Percentiles rank a stretch among this genome's conserved stretches.
These are phyloP conservation scores for Dioscorea zingiberensis DNA, from an alignment of 106 monocot species.

Conservation along the genomic window DNA sequence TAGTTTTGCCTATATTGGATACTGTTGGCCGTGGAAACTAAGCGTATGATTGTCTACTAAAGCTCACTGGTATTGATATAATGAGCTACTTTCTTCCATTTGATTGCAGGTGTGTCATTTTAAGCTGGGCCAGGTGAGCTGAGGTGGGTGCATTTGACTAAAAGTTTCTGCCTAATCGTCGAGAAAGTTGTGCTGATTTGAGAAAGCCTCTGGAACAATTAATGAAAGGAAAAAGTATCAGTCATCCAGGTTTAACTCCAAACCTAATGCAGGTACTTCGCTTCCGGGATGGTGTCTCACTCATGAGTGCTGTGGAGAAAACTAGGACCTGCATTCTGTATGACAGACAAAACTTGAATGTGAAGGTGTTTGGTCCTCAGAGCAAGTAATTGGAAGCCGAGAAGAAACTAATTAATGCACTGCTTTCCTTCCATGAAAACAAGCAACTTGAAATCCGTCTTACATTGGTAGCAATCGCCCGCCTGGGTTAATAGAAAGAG, in stretches of 20 bases:
- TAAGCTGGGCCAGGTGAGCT: constrained; percentile 31
- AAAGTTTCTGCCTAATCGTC: constrained; percentile 64
- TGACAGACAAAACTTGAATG: constrained; percentile 49
- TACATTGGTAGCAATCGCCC: constrained; percentile 47
- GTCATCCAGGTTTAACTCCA: constrained; percentile 42
- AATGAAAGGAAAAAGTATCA: constrained; percentile 59
- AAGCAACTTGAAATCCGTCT: constrained; percentile 58
- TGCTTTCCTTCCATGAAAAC: constrained; percentile 50
- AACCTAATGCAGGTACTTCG: constrained; percentile 31
- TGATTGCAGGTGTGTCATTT: constrained; percentile 32
- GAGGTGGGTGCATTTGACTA: constrained; percentile 36
- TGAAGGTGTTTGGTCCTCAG: constrained; percentile 56
- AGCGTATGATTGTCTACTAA: too few relatives aligned
- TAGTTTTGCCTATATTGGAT: too few relatives aligned
- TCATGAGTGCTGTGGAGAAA: constrained; percentile 48
- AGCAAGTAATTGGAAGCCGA: constrained; percentile 38
- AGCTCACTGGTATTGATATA: too few relatives aligned
- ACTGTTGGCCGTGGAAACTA: too few relatives aligned
- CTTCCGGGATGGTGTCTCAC: constrained; percentile 45
- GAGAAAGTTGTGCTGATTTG: constrained; percentile 64
- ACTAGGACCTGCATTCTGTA: constrained; percentile 62
- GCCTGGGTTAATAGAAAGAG: constrained; percentile 70
- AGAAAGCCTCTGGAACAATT: constrained; percentile 68
- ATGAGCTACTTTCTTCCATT: too few relatives aligned
- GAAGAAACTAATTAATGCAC: constrained; percentile 33